phyloP scores from a whole-genome alignment of 768 basidiomycete genomes.

The Psilocybe azurescens region DNA sequence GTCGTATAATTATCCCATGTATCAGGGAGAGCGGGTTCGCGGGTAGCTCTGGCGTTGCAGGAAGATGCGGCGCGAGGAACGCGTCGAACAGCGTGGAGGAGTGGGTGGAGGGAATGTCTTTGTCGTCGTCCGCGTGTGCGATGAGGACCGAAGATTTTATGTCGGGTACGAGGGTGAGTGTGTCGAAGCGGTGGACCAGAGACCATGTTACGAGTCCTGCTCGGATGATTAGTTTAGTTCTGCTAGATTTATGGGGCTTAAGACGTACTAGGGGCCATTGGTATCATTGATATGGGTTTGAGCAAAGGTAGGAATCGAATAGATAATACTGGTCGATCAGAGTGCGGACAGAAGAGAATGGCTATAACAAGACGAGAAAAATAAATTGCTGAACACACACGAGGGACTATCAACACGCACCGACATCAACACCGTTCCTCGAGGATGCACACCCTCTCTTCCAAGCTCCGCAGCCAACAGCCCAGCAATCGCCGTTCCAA shows the following conservation, averaged over 20 bases:
- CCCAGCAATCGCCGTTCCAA: conserved; percentile 74
- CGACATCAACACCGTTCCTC: conserved; percentile 55
- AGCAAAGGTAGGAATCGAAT: conserved; percentile 69
- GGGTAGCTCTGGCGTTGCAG: conserved; percentile 38
- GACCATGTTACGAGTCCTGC: conserved; percentile 60
- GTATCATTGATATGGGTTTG: conserved; percentile 69
- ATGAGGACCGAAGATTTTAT: conserved; percentile 74
- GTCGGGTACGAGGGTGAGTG: conserved; percentile 59
- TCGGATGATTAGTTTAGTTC: not conserved
- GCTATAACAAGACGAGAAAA: conserved; percentile 29
- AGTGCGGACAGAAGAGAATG: conserved; percentile 61
- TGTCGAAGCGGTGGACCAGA: conserved; percentile 64
- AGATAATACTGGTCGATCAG: conserved; percentile 73
- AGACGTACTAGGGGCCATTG: conserved; percentile 64
- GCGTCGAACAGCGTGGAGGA: conserved; percentile 71
- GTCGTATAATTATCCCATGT: conserved; percentile 50
- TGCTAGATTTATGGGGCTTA: not conserved
- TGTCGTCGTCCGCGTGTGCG: conserved; percentile 77
- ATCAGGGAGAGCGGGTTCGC: conserved; percentile 37
- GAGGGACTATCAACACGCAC: conserved; percentile 23
- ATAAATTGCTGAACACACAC: not conserved
- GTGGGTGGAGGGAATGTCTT: conserved; percentile 74
- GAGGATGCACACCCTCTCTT: conserved; percentile 43
- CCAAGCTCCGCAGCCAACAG: conserved; percentile 52
- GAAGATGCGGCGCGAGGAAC: conserved; percentile 64